phyloP scores from a whole-genome alignment of 306 rosid genomes.

The Dryas drummondii region DNA sequence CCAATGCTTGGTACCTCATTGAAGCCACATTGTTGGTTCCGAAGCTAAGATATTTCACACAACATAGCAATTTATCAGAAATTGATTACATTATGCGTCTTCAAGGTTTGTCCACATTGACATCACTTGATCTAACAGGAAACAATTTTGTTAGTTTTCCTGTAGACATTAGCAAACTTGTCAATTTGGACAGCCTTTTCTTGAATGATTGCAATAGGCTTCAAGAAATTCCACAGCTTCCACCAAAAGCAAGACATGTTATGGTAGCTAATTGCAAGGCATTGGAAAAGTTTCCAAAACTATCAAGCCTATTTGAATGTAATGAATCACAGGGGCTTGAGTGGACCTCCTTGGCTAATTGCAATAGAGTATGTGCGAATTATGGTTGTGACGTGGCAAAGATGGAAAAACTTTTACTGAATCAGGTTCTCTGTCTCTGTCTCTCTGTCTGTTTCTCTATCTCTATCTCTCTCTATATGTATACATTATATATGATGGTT shows the following conservation, averaged over 20 bases:
- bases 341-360: not conserved
- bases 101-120: not conserved
- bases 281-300: not conserved
- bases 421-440: not conserved
- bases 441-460: not conserved
- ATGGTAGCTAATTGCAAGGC: fast-evolving
- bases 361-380: not conserved
- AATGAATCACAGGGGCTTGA: not conserved
- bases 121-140: fast-evolving
- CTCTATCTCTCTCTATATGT: no score
- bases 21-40: not conserved
- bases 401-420: not conserved
- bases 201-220: not conserved
- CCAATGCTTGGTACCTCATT: not conserved
- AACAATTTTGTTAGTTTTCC: no score
- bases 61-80: not conserved
- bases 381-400: not conserved
- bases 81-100: not conserved
- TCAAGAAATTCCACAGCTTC: not conserved
- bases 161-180: no score
- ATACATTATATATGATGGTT: no score
- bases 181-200: no score
- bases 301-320: not conserved
- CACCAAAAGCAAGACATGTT: fast-evolving
- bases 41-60: not conserved